Conservation (phyloP, 2,329 filamentous ascomycete genomes). For the Cadophora gregata region DNA sequence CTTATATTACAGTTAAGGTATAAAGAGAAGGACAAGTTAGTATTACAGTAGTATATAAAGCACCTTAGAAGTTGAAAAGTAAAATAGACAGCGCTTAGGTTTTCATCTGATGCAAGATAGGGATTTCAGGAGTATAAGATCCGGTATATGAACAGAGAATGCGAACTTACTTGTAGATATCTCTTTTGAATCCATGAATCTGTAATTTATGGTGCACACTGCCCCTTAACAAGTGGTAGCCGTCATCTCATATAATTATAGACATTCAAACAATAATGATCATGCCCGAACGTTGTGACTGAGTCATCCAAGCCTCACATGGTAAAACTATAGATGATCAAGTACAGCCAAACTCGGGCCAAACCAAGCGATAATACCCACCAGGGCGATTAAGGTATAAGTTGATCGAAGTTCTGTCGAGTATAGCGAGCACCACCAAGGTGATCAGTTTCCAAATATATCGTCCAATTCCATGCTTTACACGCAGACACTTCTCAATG, state of each 20-base stretch:
- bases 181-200: conserved; percentile 7
- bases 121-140: not conserved
- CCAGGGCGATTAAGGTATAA: not conserved
- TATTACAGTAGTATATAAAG: conserved; percentile 19
- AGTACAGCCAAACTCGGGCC: not conserved
- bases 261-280: not conserved
- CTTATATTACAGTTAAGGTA: conserved; percentile 21
- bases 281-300: conserved; percentile 1
- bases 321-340: conserved; percentile 2
- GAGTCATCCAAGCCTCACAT: not conserved
- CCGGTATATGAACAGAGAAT: conserved; percentile 4
- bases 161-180: not conserved
- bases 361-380: conserved; percentile 1
- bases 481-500: conserved; percentile 3
- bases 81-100: not conserved
- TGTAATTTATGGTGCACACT: conserved; percentile 9
- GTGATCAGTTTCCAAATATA: conserved; percentile 8
- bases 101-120: not conserved
- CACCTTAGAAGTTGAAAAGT: conserved; percentile 21
- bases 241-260: not conserved
- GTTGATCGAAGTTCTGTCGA: not conserved
- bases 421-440: not conserved
- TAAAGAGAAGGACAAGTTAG: conserved; percentile 21
- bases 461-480: conserved; percentile 1
- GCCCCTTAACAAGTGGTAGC: conserved; percentile 3